Percentiles rank a stretch among this genome's conserved stretches.
phyloP scores from a whole-genome alignment of 2,329 filamentous ascomycete species.

The Thyridium curvatum region DNA sequence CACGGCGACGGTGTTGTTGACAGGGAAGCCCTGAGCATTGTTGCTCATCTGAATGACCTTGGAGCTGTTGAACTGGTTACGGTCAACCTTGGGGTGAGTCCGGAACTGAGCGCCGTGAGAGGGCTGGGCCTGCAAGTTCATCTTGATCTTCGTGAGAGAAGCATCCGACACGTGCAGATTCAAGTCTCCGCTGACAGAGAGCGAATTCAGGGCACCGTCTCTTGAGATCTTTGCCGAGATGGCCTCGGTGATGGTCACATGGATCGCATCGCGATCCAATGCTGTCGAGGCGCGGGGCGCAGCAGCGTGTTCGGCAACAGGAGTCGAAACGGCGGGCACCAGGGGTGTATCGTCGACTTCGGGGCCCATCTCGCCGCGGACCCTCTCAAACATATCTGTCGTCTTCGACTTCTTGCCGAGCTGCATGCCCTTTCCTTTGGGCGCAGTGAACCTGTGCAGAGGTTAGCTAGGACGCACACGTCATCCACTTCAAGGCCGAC shows the following conservation, averaged over 20 bases:
- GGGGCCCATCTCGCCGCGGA: slow-evolving; percentile 83
- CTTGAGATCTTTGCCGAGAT: slow-evolving; percentile 84
- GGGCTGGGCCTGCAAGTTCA: slow-evolving; percentile 69
- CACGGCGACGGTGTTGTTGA: slow-evolving; percentile 89
- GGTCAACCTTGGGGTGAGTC: slow-evolving; percentile 95
- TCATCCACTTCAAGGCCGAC: slow-evolving; percentile 17
- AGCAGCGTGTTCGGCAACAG: slow-evolving; percentile 44
- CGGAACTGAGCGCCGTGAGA: slow-evolving; percentile 86
- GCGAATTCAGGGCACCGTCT: slow-evolving; percentile 79
- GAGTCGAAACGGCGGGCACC: slow-evolving; percentile 49
- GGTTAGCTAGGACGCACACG: slow-evolving; percentile 3
- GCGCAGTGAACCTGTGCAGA: slow-evolving; percentile 46
- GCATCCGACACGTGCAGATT: slow-evolving; percentile 86
- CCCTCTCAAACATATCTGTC: slow-evolving; percentile 94
- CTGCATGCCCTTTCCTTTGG: slow-evolving; percentile 97
- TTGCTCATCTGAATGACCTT: slow-evolving; percentile 90
- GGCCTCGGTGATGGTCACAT: slow-evolving; percentile 82
- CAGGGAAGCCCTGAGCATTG: slow-evolving; percentile 78
- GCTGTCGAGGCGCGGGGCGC: slow-evolving; percentile 57
- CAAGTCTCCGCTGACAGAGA: slow-evolving; percentile 87
- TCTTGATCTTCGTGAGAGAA: slow-evolving; percentile 84
- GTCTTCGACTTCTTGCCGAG: slow-evolving; percentile 98
- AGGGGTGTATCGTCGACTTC: slow-evolving; percentile 75
- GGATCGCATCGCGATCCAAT: slow-evolving; percentile 75
- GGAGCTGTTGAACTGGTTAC: slow-evolving; percentile 72